Conservation (phyloP, 2,329 filamentous ascomycete genomes). For the Penicillium olsonii region DNA sequence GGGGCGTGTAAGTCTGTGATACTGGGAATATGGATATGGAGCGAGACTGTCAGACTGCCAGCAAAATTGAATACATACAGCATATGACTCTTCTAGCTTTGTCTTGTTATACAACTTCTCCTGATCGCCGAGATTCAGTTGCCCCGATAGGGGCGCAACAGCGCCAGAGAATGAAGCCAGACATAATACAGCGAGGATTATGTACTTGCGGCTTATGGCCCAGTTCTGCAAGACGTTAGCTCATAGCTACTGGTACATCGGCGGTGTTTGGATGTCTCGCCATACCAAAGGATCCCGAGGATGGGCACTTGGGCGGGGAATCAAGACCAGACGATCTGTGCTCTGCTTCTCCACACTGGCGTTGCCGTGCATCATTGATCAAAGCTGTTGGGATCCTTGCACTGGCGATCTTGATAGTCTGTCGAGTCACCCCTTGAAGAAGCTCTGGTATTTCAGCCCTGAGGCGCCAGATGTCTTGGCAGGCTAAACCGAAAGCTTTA, state of each 20-base stretch:
- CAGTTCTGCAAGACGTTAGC: conserved; percentile 33
- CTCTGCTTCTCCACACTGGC: conserved; percentile 7
- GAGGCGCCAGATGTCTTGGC: conserved; percentile 2
- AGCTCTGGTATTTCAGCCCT: not conserved
- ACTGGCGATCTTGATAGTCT: not conserved
- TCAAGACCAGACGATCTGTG: conserved; percentile 32
- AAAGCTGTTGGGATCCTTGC: not conserved
- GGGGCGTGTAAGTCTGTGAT: conserved; percentile 9
- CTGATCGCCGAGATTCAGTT: conserved; percentile 40
- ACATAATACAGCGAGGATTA: conserved; percentile 35
- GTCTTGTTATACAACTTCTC: conserved; percentile 36
- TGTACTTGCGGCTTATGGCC: conserved; percentile 32
- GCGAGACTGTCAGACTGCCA: not conserved
- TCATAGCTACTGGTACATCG: not conserved
- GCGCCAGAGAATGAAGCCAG: conserved; percentile 41
- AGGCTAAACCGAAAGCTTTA: not conserved
- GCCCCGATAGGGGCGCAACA: conserved; percentile 36
- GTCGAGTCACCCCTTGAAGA: not conserved
- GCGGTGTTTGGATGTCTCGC: not conserved
- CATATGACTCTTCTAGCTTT: conserved; percentile 34
- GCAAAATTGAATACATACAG: conserved; percentile 23
- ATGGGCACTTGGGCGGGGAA: conserved; percentile 39
- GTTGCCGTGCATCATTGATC: conserved; percentile 7
- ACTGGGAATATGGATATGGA: not conserved
- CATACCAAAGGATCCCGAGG: conserved; percentile 38